Evolutionary conservation across 441 rosid species (phyloP).

Genomic region (Raphanus hybrid): DNA sequence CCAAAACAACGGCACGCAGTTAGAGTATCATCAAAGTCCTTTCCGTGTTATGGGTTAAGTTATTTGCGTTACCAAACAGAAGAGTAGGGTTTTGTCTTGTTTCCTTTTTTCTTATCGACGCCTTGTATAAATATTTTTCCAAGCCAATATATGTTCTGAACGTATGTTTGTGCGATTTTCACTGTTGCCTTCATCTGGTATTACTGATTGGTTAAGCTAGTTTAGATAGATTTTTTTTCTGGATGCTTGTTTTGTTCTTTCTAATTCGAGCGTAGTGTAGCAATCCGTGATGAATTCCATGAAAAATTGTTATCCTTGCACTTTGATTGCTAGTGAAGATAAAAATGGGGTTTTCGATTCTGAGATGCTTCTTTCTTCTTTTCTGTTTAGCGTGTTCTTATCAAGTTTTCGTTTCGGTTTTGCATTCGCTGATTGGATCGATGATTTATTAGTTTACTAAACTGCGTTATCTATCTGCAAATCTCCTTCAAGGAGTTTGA

Average conservation of each 20-base stretch:
- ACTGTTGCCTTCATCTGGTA: not conserved
- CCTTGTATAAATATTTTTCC: not conserved
- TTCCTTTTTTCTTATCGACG: not conserved
- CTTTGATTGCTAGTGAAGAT: conserved; percentile 77
- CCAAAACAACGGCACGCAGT: conserved; percentile 17
- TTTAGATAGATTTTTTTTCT: not conserved
- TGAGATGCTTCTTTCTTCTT: conserved; percentile 78
- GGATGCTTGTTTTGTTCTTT: not conserved
- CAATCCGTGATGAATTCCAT: conserved; percentile 60
- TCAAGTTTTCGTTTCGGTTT: too few species aligned
- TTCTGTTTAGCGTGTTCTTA: too few species aligned
- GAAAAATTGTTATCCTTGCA: conserved; percentile 77
- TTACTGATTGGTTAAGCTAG: not conserved
- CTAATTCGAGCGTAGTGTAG: conserved; percentile 7
- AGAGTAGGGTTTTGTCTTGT: conserved; percentile 23
- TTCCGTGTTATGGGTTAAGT: too few species aligned
- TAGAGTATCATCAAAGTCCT: not conserved
- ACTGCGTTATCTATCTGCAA: conserved; percentile 63
- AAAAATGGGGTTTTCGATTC: conserved; percentile 57
- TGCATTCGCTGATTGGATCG: conserved; percentile 46
- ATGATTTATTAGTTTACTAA: conserved; percentile 36
- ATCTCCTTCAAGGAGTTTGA: conserved; percentile 45
- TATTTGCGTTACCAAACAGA: conserved; percentile 36
- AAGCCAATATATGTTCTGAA: not conserved
- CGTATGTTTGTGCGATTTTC: too few species aligned